Evolutionary conservation across 345 rosid species (phyloP), one percentile per base, ranked within the genome.

Genomic region (Eucalyptus brandiana): DNA sequence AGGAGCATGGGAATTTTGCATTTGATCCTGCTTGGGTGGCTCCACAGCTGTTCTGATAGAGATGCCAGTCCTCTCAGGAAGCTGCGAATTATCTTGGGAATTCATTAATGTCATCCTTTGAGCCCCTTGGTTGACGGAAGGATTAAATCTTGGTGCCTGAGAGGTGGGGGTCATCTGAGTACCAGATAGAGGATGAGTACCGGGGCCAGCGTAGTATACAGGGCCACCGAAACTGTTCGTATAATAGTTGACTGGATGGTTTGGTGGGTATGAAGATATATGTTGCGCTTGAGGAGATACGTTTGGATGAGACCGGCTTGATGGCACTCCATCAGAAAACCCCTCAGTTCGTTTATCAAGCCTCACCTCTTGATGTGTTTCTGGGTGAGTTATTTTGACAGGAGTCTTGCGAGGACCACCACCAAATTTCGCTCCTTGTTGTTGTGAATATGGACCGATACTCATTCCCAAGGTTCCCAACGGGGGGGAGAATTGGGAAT

Each of bases 361-460:
- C 94, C 97, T 95, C 92, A 96, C 94, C 95, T 98, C 99, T 91
- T 96, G 98, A 91, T 94, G 99, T 19, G 99, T 98, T 51, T 94
- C 97, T 9, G 99, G 99, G 92, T 98, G 97, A 90, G 99, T 97
- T 86, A 98, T 97, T 91, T 96, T 98, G 51, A 98, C 97, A 89
- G 93, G 76, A 5, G 96, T 92, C 92, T 95, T 96, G 86, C 98
- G 97, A 81, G 88, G 92, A 89, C 95, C 94, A 44, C 95, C 94
- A 50, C 92, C 93, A 90, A 91, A 95, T 91, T 96, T 96, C 8
- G 95, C 96, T 88, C 96, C 99, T 88, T 95, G 99, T 89, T 94
- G 99, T 86, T 92, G 97, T 17, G 94, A 88, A 92, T 95, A 96
- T 88, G 94, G 99, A 16, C 96, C 90, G 86, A 97, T 90, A 83